These are phyloP conservation scores for Coemansia sp. DNA, from an alignment of 192 early-diverging fungal genomes.

Conservation along the genomic window DNA sequence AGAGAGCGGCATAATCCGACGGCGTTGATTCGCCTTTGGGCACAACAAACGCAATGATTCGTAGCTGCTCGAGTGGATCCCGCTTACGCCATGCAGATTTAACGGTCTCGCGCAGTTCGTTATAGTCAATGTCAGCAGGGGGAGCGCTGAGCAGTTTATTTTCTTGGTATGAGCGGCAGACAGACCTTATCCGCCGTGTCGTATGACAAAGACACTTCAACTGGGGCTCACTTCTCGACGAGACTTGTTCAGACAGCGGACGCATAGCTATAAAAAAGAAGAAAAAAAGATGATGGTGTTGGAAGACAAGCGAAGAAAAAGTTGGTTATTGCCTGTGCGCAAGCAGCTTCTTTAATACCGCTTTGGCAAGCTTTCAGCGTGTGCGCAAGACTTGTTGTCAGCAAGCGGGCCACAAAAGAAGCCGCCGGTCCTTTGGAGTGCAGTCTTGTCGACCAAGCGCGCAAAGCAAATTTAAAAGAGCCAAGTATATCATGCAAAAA, in stretches of 20 bases:
- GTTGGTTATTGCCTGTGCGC: not conserved
- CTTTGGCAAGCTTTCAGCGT: no score
- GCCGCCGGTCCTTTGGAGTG: not conserved
- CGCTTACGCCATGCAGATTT: conserved; percentile 35
- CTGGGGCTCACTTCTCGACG: not conserved
- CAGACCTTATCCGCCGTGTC: not conserved
- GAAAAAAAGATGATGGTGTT: not conserved
- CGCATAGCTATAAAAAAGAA: conserved; percentile 1
- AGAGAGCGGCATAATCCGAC: conserved; percentile 10
- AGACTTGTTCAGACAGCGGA: not conserved
- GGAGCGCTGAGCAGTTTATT: not conserved
- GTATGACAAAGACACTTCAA: not conserved
- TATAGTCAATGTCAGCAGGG: conserved; percentile 13
- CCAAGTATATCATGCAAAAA: not conserved
- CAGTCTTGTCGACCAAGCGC: not conserved
- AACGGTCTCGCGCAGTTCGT: conserved; percentile 39
- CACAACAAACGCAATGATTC: conserved; percentile 30
- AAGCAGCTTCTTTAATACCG: not conserved
- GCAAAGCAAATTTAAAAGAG: not conserved
- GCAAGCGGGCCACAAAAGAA: not conserved
- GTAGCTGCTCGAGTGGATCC: conserved; percentile 11
- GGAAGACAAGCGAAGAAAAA: not conserved
- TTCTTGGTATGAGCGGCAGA: not conserved
- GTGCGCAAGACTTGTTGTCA: not conserved
- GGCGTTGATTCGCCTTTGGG: conserved; percentile 14